Evolutionary conservation across 1,139 yeast species (phyloP), one percentile per base, ranked within the genome.

Genomic region (Protomyces inouyei): DNA sequence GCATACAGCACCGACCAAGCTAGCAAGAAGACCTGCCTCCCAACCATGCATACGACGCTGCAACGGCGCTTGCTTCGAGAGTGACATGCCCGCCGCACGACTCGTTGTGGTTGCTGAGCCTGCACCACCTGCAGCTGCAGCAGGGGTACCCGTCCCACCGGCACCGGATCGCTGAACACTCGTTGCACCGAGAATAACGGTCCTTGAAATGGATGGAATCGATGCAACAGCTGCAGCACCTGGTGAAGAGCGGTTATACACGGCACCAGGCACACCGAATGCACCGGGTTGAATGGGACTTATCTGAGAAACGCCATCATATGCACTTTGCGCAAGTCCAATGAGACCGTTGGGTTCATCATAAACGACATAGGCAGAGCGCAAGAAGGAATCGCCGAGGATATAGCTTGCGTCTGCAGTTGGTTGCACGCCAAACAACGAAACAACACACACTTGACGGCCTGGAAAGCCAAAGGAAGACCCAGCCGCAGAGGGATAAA

Each of bases 331-430:
- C 1, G 95, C 97, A 63, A 91, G 66, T 0, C 86, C 85, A 36
- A 90, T 78, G 71, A 85, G 83, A 64, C 77, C 75, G 68, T 82
- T 82, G 38, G 87, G 91, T 68, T 89, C 76, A 74, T 91, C 95
- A 71, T 82, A 89, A 53, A 89, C 96, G 64, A 85, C 83, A 73
- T 90, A 90, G 8, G 88, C 91, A 61, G 83, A 79, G 67, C 89
- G 80, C 71, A 91, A 76, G 75, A 89, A 85, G 38, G 85, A 82
- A 74, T 88, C 96, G 55, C 97, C 97, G 14, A 89, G 73, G 16
- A 83, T 77, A 37, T 57, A 52, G 23, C 59, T 64, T 12, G 60
- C 68, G 37, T 60, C 67, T 21, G 51, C 35, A 37, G 16, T n/a
- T 2, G 43, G 16, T 4, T 21, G 14, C 40, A 59, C 59, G 46